These are phyloP conservation scores for Fonsecaea pedrosoi DNA, from an alignment of 2,329 filamentous ascomycete genomes.

Conservation along the genomic window DNA sequence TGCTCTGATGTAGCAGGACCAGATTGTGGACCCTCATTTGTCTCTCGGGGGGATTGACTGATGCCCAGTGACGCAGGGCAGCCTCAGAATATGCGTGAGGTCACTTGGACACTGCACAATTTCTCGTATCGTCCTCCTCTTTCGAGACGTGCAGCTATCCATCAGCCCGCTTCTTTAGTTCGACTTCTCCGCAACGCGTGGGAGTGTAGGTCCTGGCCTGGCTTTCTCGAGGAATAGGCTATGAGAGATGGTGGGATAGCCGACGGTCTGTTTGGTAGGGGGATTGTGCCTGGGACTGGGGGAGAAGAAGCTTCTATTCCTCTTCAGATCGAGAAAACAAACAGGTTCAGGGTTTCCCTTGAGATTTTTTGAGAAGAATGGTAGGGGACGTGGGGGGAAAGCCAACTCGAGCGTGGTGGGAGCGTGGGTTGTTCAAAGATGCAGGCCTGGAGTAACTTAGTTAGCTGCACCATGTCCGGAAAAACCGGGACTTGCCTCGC, in stretches of 20 bases:
- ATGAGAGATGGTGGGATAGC: constrained; percentile 10
- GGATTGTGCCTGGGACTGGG: background rate
- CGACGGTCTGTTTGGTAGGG: background rate
- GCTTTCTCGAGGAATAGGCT: constrained; percentile 14
- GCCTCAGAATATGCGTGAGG: constrained; percentile 30
- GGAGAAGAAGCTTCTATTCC: background rate
- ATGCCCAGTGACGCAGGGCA: constrained; percentile 28
- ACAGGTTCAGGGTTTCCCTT: background rate
- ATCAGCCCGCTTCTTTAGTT: constrained; percentile 1
- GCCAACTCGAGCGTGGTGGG: constrained; percentile 10
- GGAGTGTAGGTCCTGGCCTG: constrained; percentile 10
- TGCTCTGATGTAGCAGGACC: constrained; percentile 18
- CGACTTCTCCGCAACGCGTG: constrained; percentile 10
- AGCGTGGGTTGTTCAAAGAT: constrained; percentile 15
- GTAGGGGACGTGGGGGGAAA: constrained; percentile 8
- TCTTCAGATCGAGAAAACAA: background rate
- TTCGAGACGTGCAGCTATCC: constrained; percentile 13
- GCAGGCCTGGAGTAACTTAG: background rate
- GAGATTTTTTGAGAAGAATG: background rate
- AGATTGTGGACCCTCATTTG: constrained; percentile 21
- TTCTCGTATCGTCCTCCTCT: constrained; percentile 11
- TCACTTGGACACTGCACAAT: constrained; percentile 31
- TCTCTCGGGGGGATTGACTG: constrained; percentile 21
- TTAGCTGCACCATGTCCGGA: constrained; percentile 8
- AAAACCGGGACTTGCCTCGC: background rate